Conservation (phyloP, 805 yeast species). For the Candida boleticola region DNA sequence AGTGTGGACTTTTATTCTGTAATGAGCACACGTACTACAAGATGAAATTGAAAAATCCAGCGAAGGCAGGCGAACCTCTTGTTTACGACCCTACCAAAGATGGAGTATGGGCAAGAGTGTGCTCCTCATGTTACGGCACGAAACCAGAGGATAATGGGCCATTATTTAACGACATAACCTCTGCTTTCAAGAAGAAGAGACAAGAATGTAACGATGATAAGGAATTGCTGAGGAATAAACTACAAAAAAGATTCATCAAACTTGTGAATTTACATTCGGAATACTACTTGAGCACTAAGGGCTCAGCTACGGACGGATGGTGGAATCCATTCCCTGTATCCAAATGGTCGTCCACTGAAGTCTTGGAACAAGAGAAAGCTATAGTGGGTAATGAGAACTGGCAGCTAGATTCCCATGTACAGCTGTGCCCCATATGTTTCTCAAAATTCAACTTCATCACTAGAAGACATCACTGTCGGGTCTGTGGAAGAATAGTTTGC, state of each 20-base stretch:
- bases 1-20: conserved; percentile 75
- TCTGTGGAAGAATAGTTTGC: conserved; percentile 84
- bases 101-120: conserved; percentile 73
- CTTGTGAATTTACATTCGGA: conserved; percentile 31
- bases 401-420: conserved; percentile 46
- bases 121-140: conserved; percentile 55
- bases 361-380: conserved; percentile 18
- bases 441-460: conserved; percentile 52
- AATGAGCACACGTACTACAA: conserved; percentile 56
- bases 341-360: conserved; percentile 5
- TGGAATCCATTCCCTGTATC: not conserved
- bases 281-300: conserved; percentile 7
- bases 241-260: conserved; percentile 60
- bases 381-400: conserved; percentile 54
- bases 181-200: conserved; percentile 41
- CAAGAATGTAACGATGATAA: conserved; percentile 43
- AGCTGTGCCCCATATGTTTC: conserved; percentile 64
- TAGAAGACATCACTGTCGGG: conserved; percentile 87
- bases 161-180: conserved; percentile 42
- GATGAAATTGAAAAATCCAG: conserved; percentile 50
- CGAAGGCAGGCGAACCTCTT: conserved; percentile 37
- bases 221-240: conserved; percentile 51
- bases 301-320: not conserved
- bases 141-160: conserved; percentile 50
- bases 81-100: conserved; percentile 21